Evolutionary conservation across 225 moss, liverwort and hornwort species (phyloP), one percentile per base, ranked within the genome.

Genomic region (Thuidium tamariscinum): DNA sequence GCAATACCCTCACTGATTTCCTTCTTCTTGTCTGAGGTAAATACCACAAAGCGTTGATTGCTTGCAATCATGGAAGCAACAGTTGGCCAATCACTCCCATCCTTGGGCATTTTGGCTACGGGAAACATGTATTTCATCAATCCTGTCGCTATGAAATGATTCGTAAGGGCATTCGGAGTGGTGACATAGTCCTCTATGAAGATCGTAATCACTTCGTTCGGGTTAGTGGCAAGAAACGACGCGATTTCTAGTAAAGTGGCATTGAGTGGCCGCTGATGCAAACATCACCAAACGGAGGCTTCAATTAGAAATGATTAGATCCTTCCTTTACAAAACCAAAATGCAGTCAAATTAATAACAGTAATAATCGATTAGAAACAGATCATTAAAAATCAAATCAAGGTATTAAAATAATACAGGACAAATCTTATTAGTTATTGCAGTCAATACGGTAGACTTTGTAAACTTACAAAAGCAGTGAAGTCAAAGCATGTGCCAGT

Each of bases 131-230:
- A 96, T 21, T 95, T 92, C 42, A 34, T 89, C 74, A 98, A 83
- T 82, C 93, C 93, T 82, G 98, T 84, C 34, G 93, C 88, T 80
- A 74, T 89, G 91, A 98, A 97, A 73, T 94, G 97, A 41, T 95
- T 96, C 5, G 91, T 92, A 26, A 98, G 89, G 27, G 90, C 95
- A 41, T 92, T 92, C 11, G 95, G 87, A 39, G 93, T 77, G 36
- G 64, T 86, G 18, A 98, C 97, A 48, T 97, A 98, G 89, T 98
- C 98, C 77, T 98, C 98, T 30, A 98, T 85, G 89, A 97, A 94
- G 55, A 98, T 90, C 18, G 98, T 95, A 64, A 98, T 89, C 81
- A 98, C 92, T 85, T 97, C 98, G 64, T 88, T 89, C 27, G 96
- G 96, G 84, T 98, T 94, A 72, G 92, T 72, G 44, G 91, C 87